A percentile compares a stretch with the other conserved stretches of the same genome.
Conservation (phyloP, 2,329 filamentous ascomycete genomes). For the Colletotrichum sp. region DNA sequence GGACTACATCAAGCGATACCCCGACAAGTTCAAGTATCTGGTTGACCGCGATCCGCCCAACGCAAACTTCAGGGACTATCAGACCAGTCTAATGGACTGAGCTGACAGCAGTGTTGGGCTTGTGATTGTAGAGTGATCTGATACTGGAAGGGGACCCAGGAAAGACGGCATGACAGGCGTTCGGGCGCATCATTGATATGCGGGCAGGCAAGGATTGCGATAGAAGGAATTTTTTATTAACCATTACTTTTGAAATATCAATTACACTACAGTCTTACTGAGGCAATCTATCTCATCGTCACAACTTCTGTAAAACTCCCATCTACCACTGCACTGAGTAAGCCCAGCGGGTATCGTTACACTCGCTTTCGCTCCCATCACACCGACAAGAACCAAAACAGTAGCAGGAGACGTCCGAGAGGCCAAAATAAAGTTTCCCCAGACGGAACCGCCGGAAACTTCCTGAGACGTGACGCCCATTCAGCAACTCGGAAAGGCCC, state of each 20-base stretch:
- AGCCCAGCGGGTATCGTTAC: neutral
- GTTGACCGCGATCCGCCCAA: conserved; percentile 42
- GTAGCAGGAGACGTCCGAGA: neutral
- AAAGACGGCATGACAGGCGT: neutral
- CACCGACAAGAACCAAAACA: rapidly evolving
- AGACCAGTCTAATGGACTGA: neutral
- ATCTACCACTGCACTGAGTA: rapidly evolving
- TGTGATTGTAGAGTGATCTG: neutral
- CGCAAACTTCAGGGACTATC: conserved; percentile 40
- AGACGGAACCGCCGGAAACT: neutral
- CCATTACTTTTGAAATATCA: neutral
- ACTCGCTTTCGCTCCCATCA: neutral
- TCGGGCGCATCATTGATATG: neutral
- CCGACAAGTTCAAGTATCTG: conserved; percentile 38
- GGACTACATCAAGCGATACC: conserved; percentile 37
- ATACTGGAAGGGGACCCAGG: neutral
- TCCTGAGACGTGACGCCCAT: neutral
- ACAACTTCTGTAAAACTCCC: neutral
- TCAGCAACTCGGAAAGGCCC: neutral
- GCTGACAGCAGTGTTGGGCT: neutral
- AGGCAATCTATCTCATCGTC: neutral
- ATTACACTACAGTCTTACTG: neutral
- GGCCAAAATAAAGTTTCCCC: neutral
- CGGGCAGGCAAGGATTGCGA: neutral
- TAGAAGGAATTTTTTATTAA: neutral